Percentiles rank a stretch among this genome's conserved stretches.
Conservation (phyloP, 805 yeast genomes). For the Zygosaccharomyces bailii region DNA sequence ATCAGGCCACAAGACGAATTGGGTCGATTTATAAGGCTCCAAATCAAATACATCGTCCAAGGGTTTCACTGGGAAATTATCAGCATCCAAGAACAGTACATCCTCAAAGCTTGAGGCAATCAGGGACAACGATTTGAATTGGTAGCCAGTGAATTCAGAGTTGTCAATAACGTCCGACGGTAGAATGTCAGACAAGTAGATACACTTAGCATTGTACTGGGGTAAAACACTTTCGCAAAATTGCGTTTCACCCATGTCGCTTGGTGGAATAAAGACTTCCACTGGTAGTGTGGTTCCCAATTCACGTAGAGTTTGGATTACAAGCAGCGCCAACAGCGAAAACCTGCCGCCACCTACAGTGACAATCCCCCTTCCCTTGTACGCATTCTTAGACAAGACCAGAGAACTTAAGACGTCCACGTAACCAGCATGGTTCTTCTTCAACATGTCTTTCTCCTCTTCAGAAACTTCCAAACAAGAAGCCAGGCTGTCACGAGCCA, state of each 20-base stretch:
- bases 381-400: constrained; percentile 22
- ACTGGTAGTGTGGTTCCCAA: constrained; percentile 61
- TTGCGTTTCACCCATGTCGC: constrained; percentile 54
- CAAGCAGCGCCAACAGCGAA: constrained; percentile 65
- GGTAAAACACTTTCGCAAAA: constrained; percentile 64
- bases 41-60: constrained; percentile 58
- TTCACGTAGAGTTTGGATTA: constrained; percentile 60
- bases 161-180: constrained; percentile 42
- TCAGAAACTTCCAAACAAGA: constrained; percentile 27
- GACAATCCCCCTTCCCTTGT: constrained; percentile 46
- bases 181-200: constrained; percentile 57
- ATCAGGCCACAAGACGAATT: constrained; percentile 76
- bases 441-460: constrained; percentile 18
- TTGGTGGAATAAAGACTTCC: constrained; percentile 69
- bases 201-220: constrained; percentile 53
- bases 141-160: constrained; percentile 54
- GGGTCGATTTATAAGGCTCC: constrained; percentile 53
- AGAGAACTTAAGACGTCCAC: constrained; percentile 16
- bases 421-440: constrained; percentile 21
- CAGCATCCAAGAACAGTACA: constrained; percentile 71
- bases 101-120: constrained; percentile 73
- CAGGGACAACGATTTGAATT: constrained; percentile 66
- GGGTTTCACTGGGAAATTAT: constrained; percentile 64
- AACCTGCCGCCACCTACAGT: constrained; percentile 79
- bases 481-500: constrained; percentile 22